These are phyloP conservation scores for Neonectria faginata DNA, from an alignment of 2,329 filamentous ascomycete genomes.

Conservation along the genomic window DNA sequence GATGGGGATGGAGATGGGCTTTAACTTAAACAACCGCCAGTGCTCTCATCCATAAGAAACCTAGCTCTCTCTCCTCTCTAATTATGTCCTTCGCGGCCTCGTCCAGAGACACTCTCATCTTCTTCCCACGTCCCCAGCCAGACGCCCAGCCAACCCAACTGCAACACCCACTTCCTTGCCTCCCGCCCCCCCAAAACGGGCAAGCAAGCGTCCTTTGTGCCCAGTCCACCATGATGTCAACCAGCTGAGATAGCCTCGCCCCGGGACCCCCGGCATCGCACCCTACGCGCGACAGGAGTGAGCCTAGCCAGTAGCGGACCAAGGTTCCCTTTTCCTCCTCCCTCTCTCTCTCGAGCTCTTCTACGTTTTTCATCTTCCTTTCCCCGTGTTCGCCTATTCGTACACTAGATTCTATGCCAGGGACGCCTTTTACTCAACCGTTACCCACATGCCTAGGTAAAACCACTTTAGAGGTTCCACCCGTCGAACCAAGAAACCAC, in stretches of 20 bases:
- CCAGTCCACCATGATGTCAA: conserved; percentile 34
- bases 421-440: neutral
- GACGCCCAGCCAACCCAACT: neutral
- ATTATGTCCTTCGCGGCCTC: neutral
- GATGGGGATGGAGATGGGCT: conserved; percentile 19
- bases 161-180: conserved; percentile 12
- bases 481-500: conserved; percentile 8
- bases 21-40: conserved; percentile 13
- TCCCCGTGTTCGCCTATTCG: neutral
- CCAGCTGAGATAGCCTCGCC: conserved; percentile 16
- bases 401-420: conserved; percentile 5
- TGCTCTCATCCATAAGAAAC: neutral
- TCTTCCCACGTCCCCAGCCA: neutral
- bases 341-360: neutral
- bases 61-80: conserved; percentile 3
- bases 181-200: neutral
- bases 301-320: conserved; percentile 12
- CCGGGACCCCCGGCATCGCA: conserved; percentile 40
- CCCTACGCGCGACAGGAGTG: conserved; percentile 13
- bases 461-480: neutral
- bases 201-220: neutral
- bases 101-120: conserved; percentile 32
- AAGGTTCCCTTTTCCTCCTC: neutral
- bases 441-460: neutral
- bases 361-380: neutral